Base-by-base conservation (phyloP, 352 stramenopile species). In the Phytopythium chamaehyphon region DNA sequence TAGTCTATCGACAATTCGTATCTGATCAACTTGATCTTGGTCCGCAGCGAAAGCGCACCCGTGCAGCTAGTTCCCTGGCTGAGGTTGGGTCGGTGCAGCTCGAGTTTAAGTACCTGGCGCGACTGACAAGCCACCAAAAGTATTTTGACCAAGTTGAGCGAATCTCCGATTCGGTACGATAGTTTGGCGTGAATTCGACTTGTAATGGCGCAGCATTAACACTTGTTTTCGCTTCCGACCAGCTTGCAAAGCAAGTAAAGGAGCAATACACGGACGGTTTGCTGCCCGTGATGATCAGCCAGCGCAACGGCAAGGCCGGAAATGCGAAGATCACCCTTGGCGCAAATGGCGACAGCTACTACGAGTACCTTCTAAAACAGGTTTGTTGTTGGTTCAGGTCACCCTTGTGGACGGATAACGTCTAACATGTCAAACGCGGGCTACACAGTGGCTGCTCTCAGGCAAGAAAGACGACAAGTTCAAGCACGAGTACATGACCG, bases 351-450 rank as follows among this genome's bases (percentile, higher is more conserved):
- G 80, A 93, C 57, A 93, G 80, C 61, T 93, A 90, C 73, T 93
- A 90, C 61, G 82, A 93, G 54, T 93, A 93, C 35, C 49, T 93
- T 15, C 68, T 93, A 43, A 93, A 93, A 40, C 82, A 92, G 66
- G 78, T 87, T 16, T 15, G 42, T 33, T n/a, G 23, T 14, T 11
- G 1, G 11, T 19, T 22, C 19, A 22, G 21, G 37, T 42, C 15
- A 37, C 23, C 58, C 51, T 15, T 2, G 9, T 9, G 8, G 28
- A 22, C 0, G 11, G 22, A 6, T 8, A 7, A 22, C 8, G 6
- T 9, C n/a, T 31, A 11, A 9, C 16, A 12, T 16, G 38, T 15
- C 14, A 22, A 22, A 33, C 12, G 18, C 26, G 44, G n/a, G 19
- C 14, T 43, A 14, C 49, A 10, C 48, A 87, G 78, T 92, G 79